Evolutionary conservation across 2,329 filamentous ascomycete genomes (phyloP).

Genomic region (Epichloe sp.): DNA sequence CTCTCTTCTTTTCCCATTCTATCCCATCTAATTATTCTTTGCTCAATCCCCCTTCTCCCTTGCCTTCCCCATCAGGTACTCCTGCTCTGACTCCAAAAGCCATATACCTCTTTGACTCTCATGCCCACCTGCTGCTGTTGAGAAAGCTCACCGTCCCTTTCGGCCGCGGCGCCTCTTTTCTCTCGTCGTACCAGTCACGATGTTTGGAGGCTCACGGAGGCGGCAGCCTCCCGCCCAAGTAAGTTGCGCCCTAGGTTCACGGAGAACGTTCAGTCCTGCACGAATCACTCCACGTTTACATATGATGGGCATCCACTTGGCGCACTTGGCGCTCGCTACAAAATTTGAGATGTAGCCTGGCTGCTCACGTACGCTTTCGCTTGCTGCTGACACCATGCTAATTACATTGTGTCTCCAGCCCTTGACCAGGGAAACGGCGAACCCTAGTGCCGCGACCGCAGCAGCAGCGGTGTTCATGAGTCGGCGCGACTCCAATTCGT

Average conservation of each 20-base stretch:
- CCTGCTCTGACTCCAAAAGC: not conserved
- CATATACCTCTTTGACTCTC: conserved; percentile 3
- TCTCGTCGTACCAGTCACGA: conserved; percentile 12
- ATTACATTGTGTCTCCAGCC: conserved; percentile 30
- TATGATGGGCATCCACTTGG: not conserved
- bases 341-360: too few species aligned
- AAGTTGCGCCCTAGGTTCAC: conserved; percentile 15
- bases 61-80: not conserved
- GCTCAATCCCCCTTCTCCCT: not conserved
- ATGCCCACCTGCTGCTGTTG: conserved; percentile 8
- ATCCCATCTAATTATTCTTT: not conserved
- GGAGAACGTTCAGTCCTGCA: too few species aligned
- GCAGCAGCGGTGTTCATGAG: conserved; percentile 66
- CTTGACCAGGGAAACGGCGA: conserved; percentile 49
- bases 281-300: not conserved
- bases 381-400: not conserved
- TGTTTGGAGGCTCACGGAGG: conserved; percentile 40
- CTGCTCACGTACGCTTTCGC: not conserved
- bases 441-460: conserved; percentile 63
- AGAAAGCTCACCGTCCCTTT: conserved; percentile 4
- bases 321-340: not conserved
- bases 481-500: conserved; percentile 49
- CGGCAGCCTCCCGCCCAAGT: conserved; percentile 35
- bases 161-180: conserved; percentile 1
- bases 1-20: not conserved